phyloP scores from a whole-genome alignment of 139 green algal genomes.

The Chlamydomonas asymmetrica region DNA sequence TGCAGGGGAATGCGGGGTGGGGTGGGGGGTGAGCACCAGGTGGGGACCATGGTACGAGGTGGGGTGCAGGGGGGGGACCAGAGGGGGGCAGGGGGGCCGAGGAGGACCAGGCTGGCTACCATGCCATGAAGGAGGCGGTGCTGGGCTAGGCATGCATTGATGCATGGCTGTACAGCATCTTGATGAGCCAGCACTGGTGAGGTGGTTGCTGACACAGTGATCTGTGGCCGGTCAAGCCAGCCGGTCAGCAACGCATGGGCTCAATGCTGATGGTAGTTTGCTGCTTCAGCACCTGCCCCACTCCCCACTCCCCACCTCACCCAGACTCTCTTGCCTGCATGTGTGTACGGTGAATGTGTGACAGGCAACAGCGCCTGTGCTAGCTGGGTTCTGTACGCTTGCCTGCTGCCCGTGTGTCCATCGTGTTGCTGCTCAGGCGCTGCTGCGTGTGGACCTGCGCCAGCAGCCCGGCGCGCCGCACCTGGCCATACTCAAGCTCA shows the following conservation, averaged over 20 bases:
- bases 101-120: not conserved
- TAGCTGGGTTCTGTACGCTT: not conserved
- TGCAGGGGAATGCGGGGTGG: not conserved
- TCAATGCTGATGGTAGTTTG: not conserved
- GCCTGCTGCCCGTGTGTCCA: conserved; percentile 7
- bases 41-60: not conserved
- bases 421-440: conserved; percentile 22
- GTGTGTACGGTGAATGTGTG: not conserved
- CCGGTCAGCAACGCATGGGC: too few relatives aligned
- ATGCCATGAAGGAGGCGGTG: not conserved
- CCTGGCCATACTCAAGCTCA: conserved; percentile 24
- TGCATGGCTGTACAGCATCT: too few relatives aligned
- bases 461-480: conserved; percentile 12
- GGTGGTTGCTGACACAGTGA: too few relatives aligned
- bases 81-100: not conserved
- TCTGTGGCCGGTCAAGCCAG: too few relatives aligned
- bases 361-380: not conserved
- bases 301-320: not conserved
- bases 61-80: not conserved
- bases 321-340: not conserved
- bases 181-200: too few relatives aligned
- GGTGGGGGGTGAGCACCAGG: not conserved
- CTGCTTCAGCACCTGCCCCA: not conserved
- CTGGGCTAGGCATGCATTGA: not conserved
- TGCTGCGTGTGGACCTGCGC: conserved; percentile 42